These are phyloP conservation scores for Phytophthora capsici DNA, from an alignment of 352 stramenopile genomes.

Conservation along the genomic window DNA sequence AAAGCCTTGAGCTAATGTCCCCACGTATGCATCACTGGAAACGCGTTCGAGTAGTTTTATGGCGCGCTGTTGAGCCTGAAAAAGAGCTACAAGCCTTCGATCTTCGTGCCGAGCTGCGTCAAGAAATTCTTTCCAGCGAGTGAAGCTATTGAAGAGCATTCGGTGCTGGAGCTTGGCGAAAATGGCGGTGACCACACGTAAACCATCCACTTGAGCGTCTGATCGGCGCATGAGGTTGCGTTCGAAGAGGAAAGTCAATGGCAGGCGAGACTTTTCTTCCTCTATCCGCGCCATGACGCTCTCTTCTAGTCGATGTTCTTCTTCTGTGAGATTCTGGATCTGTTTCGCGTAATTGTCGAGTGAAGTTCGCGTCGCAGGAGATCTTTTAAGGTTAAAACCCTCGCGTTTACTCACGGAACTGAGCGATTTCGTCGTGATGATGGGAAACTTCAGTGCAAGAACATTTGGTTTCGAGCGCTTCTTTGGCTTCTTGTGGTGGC, in stretches of 20 bases:
- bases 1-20: constrained; percentile 47
- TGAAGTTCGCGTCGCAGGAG: constrained; percentile 1
- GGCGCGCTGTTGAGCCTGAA: constrained; percentile 39
- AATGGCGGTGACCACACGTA: constrained; percentile 62
- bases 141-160: constrained; percentile 52
- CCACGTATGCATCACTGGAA: constrained; percentile 64
- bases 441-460: constrained; percentile 24
- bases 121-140: constrained; percentile 45
- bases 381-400: background rate
- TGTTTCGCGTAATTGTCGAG: constrained; percentile 23
- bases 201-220: constrained; percentile 63
- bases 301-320: constrained; percentile 42
- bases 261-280: constrained; percentile 59
- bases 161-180: constrained; percentile 76
- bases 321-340: constrained; percentile 15
- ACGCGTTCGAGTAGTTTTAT: constrained; percentile 61
- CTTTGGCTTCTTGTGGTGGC: constrained; percentile 13
- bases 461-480: constrained; percentile 23
- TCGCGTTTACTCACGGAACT: background rate
- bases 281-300: constrained; percentile 52
- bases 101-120: constrained; percentile 24
- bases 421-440: constrained; percentile 9
- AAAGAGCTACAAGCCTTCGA: constrained; percentile 33
- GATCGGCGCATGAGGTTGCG: constrained; percentile 57
- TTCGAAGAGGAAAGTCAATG: constrained; percentile 80